phyloP scores from a whole-genome alignment of 306 rosid species.

The Lathyrus aphaca region DNA sequence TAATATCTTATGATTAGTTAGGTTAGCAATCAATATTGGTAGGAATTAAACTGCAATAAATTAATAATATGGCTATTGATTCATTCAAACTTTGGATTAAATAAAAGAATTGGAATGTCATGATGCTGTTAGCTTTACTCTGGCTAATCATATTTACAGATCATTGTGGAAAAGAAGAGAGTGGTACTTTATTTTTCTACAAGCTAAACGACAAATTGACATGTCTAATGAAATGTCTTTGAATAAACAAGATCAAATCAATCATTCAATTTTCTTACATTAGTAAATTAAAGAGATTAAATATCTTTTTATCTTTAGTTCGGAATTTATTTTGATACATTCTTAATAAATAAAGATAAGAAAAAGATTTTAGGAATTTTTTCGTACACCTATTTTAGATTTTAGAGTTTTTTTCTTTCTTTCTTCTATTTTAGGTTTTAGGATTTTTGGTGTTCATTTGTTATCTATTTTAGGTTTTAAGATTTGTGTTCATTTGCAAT shows the following conservation, averaged over 20 bases:
- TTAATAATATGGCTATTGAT: conserved; percentile 37
- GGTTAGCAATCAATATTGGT: conserved; percentile 41
- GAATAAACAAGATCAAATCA: conserved; percentile 37
- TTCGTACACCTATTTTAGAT: too few relatives aligned
- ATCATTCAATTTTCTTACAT: conserved; percentile 40
- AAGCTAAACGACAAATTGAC: conserved; percentile 46
- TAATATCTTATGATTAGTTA: conserved; percentile 42
- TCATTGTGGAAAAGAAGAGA: conserved; percentile 38
- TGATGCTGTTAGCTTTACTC: conserved; percentile 34
- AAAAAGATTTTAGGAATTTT: too few relatives aligned
- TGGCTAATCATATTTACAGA: conserved; percentile 23
- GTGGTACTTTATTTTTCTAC: conserved; percentile 36
- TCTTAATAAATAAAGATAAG: too few relatives aligned
- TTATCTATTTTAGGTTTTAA: too few relatives aligned
- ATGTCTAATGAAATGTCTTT: conserved; percentile 26
- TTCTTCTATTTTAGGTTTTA: too few relatives aligned
- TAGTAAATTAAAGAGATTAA: too few relatives aligned
- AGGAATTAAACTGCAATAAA: conserved; percentile 18
- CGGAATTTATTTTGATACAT: too few relatives aligned
- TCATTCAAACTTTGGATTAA: conserved; percentile 34
- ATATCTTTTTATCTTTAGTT: too few relatives aligned
- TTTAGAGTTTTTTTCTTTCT: too few relatives aligned
- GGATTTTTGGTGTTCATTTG: too few relatives aligned
- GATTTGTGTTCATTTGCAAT: too few relatives aligned
- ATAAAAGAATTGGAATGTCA: conserved; percentile 27